Base-by-base conservation (phyloP, 2,329 filamentous ascomycete species). In the Sporothrix pseudoabietina region DNA sequence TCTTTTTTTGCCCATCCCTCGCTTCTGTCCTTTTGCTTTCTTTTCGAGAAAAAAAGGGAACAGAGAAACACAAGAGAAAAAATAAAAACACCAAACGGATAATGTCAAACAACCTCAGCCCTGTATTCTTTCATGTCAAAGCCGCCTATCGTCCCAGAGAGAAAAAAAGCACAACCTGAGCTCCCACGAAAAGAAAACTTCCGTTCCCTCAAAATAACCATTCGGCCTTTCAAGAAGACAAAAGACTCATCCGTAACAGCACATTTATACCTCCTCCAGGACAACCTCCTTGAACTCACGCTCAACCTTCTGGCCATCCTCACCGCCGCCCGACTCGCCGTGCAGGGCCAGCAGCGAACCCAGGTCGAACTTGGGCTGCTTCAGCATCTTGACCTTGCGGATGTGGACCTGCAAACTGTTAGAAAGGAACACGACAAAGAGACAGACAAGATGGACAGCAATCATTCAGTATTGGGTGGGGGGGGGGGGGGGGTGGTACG, bases 351-450 rank as follows among this genome's bases (percentile, higher is more conserved):
- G 92, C 80, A 99, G 90, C 80, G 93, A 92, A 86, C 96, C 96
- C 78, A 99, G 92, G 83, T 99, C 96, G 88, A 99, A 98, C 90
- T 99, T 99, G 83, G 96, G 96, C 78, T 91, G 86, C 92, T 99
- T 99, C 80, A 99, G 89, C 80, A 99, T 93, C 92, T 99, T 99
- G 82, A 99, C 95, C 91, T 99, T 99, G 87, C 96, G 94, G 86
- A 99, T 97, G 89, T 99, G 96, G 82, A 98, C 94, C 94, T 98
- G 80, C 54, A 70, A 2, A 4, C 3, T 8, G 72, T 75, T 72
- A 77, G 71, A 2, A 8, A 4, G 22, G 22, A 55, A 1, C 69
- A 30, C n/a, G 76, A 72, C 73, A 16, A 19, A 1, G 12, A 26
- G 26, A 26, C 26, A 26, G 26, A 26, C 1, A 26, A 26, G 26